Evolutionary conservation across 768 basidiomycete species (phyloP).

Genomic region (Crassisporium funariophilum): DNA sequence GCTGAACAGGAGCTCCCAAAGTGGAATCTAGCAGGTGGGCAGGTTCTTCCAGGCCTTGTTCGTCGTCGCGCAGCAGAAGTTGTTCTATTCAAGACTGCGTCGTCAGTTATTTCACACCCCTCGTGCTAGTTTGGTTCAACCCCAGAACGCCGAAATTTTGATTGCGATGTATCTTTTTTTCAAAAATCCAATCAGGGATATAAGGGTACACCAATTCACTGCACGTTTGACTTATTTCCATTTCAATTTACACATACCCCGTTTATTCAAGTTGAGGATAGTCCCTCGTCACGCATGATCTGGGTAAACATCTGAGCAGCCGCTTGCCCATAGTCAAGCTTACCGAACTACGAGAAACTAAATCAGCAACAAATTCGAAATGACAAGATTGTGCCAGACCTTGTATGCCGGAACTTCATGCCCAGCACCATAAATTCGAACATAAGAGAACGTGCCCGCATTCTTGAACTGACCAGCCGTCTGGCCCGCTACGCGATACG

Average conservation of each 20-base stretch:
- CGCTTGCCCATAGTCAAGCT: constrained; percentile 38
- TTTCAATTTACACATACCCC: too few species aligned
- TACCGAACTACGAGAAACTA: constrained; percentile 27
- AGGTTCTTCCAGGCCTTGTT: constrained; percentile 26
- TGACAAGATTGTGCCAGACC: constrained; percentile 16
- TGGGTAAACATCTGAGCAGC: constrained; percentile 47
- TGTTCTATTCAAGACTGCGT: constrained; percentile 29
- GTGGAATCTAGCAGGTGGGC: constrained; percentile 28
- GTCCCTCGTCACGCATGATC: constrained; percentile 37
- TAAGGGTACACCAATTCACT: too few species aligned
- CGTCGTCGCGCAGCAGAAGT: constrained; percentile 27
- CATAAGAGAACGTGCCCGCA: constrained; percentile 54
- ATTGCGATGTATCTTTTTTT: too few species aligned
- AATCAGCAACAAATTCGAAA: not conserved
- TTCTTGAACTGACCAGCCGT: constrained; percentile 54
- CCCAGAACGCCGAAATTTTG: too few species aligned
- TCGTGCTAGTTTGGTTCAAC: constrained; percentile 3
- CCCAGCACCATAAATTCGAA: constrained; percentile 49
- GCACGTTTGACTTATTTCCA: too few species aligned
- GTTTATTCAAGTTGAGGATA: constrained; percentile 11
- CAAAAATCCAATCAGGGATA: too few species aligned
- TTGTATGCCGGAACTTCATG: constrained; percentile 47
- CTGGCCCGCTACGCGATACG: constrained; percentile 49
- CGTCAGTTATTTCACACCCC: constrained; percentile 27
- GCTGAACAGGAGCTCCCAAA: constrained; percentile 32